These are phyloP conservation scores for Sanguinoderma infundibulare DNA, from an alignment of 1,284 basidiomycete species.

Conservation along the genomic window DNA sequence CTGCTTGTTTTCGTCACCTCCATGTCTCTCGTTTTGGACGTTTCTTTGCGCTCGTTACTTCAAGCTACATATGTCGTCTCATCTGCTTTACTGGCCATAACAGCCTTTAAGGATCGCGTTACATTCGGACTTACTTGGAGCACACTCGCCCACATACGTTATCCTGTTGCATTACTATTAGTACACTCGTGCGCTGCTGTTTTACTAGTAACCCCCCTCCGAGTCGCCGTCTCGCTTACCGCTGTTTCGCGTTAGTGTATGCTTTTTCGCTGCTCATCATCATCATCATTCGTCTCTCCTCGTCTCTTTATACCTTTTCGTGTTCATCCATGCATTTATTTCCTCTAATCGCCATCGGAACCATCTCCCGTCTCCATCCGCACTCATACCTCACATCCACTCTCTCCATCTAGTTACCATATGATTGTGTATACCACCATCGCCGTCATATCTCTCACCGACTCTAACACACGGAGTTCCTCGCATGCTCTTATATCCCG, in stretches of 20 bases:
- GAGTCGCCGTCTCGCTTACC: neutral
- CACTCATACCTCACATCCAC: too few species aligned
- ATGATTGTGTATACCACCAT: constrained; percentile 13
- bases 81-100: neutral
- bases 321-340: neutral
- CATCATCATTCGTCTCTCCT: neutral
- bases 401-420: constrained; percentile 8
- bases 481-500: too few species aligned
- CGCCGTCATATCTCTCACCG: neutral
- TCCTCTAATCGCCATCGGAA: too few species aligned
- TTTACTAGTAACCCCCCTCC: neutral
- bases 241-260: neutral
- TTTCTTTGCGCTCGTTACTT: neutral
- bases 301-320: neutral
- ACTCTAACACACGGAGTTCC: too few species aligned
- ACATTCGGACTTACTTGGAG: neutral
- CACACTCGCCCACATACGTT: neutral
- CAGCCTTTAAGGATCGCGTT: neutral
- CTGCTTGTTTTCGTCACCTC: neutral
- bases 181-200: too few species aligned
- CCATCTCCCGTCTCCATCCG: too few species aligned
- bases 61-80: neutral
- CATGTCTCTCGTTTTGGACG: neutral
- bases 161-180: constrained; percentile 4
- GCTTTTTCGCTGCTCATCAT: neutral